Conservation (phyloP, 1,139 yeast genomes). For the Oligophagozyma castellii region DNA sequence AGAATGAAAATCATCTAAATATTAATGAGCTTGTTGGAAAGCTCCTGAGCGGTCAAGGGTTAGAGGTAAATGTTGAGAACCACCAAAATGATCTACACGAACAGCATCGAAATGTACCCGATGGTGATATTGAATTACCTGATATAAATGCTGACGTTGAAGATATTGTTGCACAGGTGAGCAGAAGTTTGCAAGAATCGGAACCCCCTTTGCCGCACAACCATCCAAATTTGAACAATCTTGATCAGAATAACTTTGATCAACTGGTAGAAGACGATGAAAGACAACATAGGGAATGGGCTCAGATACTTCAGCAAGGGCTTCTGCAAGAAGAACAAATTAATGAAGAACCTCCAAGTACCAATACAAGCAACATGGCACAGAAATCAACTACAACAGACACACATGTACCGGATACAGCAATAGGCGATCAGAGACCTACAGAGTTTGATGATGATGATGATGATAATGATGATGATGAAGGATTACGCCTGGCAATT, state of each 20-base stretch:
- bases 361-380: no score
- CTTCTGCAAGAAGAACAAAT: conserved; percentile 9
- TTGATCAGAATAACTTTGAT: not conserved
- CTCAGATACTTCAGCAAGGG: conserved; percentile 19
- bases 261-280: no score
- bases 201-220: no score
- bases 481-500: conserved; percentile 16
- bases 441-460: conserved; percentile 12
- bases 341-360: not conserved
- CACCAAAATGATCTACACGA: conserved; percentile 2
- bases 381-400: conserved; percentile 5
- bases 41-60: conserved; percentile 17
- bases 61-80: conserved; percentile 5
- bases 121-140: conserved; percentile 8
- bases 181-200: conserved; percentile 16
- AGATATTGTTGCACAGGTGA: conserved; percentile 20
- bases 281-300: conserved; percentile 19
- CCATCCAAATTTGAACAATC: not conserved
- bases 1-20: conserved; percentile 20
- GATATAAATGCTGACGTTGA: conserved; percentile 10
- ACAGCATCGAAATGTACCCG: conserved; percentile 4
- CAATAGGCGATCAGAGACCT: conserved; percentile 17
- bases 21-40: conserved; percentile 23
- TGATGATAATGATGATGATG: conserved; percentile 15
- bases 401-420: conserved; percentile 20